phyloP scores from a whole-genome alignment of 441 rosid genomes.

The Euphorbia schlechtendalii region DNA sequence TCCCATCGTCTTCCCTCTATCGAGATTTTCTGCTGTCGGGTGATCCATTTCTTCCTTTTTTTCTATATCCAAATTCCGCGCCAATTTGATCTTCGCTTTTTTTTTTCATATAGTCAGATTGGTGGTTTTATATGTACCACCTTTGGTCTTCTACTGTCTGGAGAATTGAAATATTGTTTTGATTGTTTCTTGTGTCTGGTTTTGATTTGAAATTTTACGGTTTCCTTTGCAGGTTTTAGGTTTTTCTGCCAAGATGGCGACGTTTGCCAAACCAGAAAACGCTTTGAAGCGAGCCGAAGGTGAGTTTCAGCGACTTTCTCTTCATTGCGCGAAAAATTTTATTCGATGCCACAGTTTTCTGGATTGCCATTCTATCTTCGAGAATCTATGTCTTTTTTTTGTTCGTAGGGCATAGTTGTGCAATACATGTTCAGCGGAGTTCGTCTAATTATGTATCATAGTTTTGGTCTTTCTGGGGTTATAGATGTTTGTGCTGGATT shows the following conservation, averaged over 20 bases:
- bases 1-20: too few species aligned
- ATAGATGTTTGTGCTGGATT: too few species aligned
- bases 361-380: neutral
- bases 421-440: neutral
- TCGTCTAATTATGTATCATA: neutral
- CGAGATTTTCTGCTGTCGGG: too few species aligned
- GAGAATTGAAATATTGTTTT: neutral
- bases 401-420: neutral
- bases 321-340: too few species aligned
- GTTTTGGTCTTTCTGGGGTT: neutral
- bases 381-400: neutral
- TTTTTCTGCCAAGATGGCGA: slow-evolving; percentile 42
- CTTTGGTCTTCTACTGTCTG: neutral
- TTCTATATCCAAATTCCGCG: neutral
- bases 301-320: slow-evolving; percentile 18
- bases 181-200: neutral
- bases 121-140: neutral
- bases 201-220: neutral
- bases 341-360: too few species aligned
- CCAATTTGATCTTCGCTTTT: too few species aligned
- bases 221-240: slow-evolving; percentile 14
- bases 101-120: neutral
- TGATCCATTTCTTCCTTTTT: neutral
- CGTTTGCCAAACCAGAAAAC: slow-evolving; percentile 82
- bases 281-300: slow-evolving; percentile 97